phyloP scores from a whole-genome alignment of 2,329 filamentous ascomycete species.

The Venturiaceae sp. region DNA sequence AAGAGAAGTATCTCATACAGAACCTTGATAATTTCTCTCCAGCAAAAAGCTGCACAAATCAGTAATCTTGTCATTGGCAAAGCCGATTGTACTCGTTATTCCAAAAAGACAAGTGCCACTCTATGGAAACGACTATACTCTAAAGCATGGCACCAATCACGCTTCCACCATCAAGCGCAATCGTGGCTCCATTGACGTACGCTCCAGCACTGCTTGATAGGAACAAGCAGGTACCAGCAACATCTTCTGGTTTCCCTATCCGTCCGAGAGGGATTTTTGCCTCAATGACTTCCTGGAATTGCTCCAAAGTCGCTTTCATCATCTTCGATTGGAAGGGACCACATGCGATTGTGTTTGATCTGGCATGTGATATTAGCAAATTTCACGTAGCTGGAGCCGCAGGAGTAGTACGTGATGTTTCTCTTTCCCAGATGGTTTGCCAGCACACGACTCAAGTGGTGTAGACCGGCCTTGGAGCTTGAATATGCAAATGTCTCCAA shows the following conservation, averaged over 20 bases:
- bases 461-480: constrained; percentile 52
- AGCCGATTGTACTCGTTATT: neutral
- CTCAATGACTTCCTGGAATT: constrained; percentile 46
- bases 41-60: neutral
- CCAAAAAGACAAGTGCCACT: neutral
- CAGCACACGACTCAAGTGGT: constrained; percentile 55
- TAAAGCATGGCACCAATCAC: constrained; percentile 27
- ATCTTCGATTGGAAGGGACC: constrained; percentile 64
- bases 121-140: neutral
- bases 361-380: constrained; percentile 10
- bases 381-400: neutral
- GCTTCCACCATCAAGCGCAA: constrained; percentile 30
- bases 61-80: neutral
- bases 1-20: too few species aligned
- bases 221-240: constrained; percentile 63
- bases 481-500: constrained; percentile 52
- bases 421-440: constrained; percentile 51
- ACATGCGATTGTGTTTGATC: constrained; percentile 59
- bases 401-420: constrained; percentile 40
- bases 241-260: constrained; percentile 58
- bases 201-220: constrained; percentile 55
- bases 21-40: too few species aligned
- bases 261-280: constrained; percentile 54
- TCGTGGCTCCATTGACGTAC: constrained; percentile 33
- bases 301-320: constrained; percentile 60